Evolutionary conservation across 495 filamentous ascomycete species (phyloP), one percentile per base, ranked within the genome.

Genomic region (Aspergillus conjunctus): DNA sequence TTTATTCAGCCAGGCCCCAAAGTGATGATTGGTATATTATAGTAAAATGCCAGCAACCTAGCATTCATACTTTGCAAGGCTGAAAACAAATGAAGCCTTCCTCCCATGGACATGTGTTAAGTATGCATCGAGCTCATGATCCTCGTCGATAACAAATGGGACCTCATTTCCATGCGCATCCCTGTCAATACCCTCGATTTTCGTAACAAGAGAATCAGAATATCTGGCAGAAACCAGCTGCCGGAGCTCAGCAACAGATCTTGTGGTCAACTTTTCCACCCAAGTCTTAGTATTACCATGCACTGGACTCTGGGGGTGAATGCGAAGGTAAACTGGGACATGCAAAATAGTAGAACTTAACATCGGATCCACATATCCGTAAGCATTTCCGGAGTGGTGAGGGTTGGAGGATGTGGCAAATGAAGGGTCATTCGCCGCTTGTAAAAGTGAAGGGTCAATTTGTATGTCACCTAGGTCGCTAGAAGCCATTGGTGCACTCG

Each of bases 91-190:
- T 10, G 79, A 86, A 4, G 86, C 84, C 71, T 89, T 90, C 59
- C 82, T 79, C 8, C 79, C 86, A 56, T 79, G 71, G 4, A 87
- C 78, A 70, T 88, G 85, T 44, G 73, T 74, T 61, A 93, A 66
- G 73, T 90, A 93, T 3, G 84, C 86, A 57, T 83, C 83, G 53
- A 93, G 64, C 72, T 92, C 88, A 46, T 83, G 83, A 66, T 91
- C 88, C 32, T 85, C 79, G 55, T 86, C 85, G 65, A 93, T 85
- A 31, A 74, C 67, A 67, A 87, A 79, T 6, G 70, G 68, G 52
- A 86, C 70, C 70, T 88, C 84, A 58, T 77, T 74, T n/a, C 81
- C 85, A 41, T 75, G 77, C 26, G 74, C 75, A 67, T 86, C 81
- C 68, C 84, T 83, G 50, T 89, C 80, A 12, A 90, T 66, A 3